Percentiles rank a stretch among this genome's conserved stretches.
These are phyloP conservation scores for Ophiognomonia clavigignenti-juglandacearum DNA, from an alignment of 2,329 filamentous ascomycete genomes.

Conservation along the genomic window DNA sequence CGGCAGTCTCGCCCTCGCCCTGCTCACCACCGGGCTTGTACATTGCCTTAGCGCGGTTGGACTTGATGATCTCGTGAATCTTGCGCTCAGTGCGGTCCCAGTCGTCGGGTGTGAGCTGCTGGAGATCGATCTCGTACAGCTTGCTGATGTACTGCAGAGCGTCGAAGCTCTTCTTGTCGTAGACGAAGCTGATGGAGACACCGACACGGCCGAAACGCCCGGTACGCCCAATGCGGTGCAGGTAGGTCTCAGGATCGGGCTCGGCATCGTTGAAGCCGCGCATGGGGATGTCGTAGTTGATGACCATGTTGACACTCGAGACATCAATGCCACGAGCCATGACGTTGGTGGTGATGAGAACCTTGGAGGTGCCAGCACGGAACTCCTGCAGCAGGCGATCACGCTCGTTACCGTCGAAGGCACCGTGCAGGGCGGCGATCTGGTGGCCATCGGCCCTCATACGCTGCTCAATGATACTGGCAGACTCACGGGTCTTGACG, in stretches of 20 bases:
- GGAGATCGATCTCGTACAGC: conserved; percentile 76
- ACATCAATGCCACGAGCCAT: conserved; percentile 91
- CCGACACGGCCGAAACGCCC: conserved; percentile 95
- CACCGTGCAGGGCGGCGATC: conserved; percentile 84
- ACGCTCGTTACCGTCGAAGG: conserved; percentile 76
- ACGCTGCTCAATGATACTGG: conserved; percentile 75
- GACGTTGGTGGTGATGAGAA: conserved; percentile 96
- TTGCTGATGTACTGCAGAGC: conserved; percentile 75
- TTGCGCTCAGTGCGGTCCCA: conserved; percentile 86
- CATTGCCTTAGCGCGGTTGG: conserved; percentile 53
- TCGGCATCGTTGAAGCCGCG: conserved; percentile 71
- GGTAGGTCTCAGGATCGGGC: conserved; percentile 90
- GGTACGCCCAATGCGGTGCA: conserved; percentile 95
- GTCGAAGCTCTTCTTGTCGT: conserved; percentile 75
- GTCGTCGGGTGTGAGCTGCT: conserved; percentile 76
- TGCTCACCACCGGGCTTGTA: conserved; percentile 35
- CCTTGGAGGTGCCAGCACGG: conserved; percentile 81
- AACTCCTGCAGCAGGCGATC: conserved; percentile 84
- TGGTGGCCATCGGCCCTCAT: conserved; percentile 89
- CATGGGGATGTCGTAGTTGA: conserved; percentile 90
- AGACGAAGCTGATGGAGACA: conserved; percentile 92
- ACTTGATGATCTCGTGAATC: conserved; percentile 78
- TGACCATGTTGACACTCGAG: conserved; percentile 91
- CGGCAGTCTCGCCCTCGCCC: conserved; percentile 8
- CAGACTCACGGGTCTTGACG: conserved; percentile 86